phyloP scores from a whole-genome alignment of 768 basidiomycete species.

The Naganishia onofrii region DNA sequence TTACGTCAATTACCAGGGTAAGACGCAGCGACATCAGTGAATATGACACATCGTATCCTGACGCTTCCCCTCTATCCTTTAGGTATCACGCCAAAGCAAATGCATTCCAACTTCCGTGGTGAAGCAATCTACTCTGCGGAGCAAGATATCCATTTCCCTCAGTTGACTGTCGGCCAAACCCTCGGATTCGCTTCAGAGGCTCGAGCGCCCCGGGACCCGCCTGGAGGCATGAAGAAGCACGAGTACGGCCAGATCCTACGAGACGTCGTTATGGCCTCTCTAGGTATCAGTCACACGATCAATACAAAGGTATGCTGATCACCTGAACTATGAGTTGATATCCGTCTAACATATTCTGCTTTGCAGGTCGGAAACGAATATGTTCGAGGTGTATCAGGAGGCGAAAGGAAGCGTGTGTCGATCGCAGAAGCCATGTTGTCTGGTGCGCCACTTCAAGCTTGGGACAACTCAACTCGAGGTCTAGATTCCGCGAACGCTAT shows the following conservation, averaged over 20 bases:
- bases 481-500: constrained; percentile 55
- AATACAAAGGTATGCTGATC: constrained; percentile 57
- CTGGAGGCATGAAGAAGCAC: constrained; percentile 48
- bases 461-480: constrained; percentile 63
- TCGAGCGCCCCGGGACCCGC: constrained; percentile 4
- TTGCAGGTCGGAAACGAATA: constrained; percentile 67
- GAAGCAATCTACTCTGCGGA: constrained; percentile 54
- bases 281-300: constrained; percentile 70
- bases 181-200: constrained; percentile 41
- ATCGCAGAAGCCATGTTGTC: constrained; percentile 75
- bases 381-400: constrained; percentile 59
- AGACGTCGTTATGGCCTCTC: constrained; percentile 64
- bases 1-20: constrained; percentile 49
- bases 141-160: constrained; percentile 53
- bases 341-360: background rate
- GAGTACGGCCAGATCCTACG: constrained; percentile 54
- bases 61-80: background rate
- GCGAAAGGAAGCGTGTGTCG: constrained; percentile 69
- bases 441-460: constrained; percentile 63
- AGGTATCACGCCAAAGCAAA: constrained; percentile 55
- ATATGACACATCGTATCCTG: background rate
- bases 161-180: constrained; percentile 49
- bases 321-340: background rate
- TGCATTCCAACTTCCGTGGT: constrained; percentile 56
- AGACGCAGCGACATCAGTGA: too few species aligned